Evolutionary conservation across 306 rosid species (phyloP).

Genomic region (Lathyrus tuberosus): DNA sequence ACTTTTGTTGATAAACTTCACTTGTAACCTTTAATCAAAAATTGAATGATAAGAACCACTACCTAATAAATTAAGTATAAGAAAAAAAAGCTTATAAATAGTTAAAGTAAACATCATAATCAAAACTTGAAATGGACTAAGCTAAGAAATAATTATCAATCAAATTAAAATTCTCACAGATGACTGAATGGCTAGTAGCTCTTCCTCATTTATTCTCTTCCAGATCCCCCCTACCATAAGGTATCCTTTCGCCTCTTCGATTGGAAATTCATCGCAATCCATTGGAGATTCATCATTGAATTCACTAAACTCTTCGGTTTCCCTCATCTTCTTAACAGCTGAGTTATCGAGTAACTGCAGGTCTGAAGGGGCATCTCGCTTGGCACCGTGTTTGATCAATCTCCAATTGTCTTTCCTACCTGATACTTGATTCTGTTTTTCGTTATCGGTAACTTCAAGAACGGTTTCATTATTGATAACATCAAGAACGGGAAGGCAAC

Average conservation of each 20-base stretch:
- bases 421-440: constrained; percentile 28
- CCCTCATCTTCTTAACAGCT: constrained; percentile 62
- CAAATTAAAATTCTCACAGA: constrained; percentile 63
- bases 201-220: constrained; percentile 67
- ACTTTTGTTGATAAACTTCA: too few species aligned
- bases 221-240: constrained; percentile 65
- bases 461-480: constrained; percentile 31
- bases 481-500: constrained; percentile 70
- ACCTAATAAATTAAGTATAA: background rate
- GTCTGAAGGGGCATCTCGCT: constrained; percentile 60
- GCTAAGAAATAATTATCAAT: constrained; percentile 7
- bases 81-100: background rate
- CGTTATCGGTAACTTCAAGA: constrained; percentile 44
- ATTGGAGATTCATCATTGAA: constrained; percentile 18
- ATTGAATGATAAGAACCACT: background rate
- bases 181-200: constrained; percentile 59
- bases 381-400: constrained; percentile 37
- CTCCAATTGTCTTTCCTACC: constrained; percentile 43
- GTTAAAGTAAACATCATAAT: background rate
- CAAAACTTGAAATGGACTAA: constrained; percentile 10
- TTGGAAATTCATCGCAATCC: constrained; percentile 34
- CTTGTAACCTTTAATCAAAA: too few species aligned
- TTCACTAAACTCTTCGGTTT: constrained; percentile 39
- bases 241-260: constrained; percentile 45
- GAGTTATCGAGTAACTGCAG: constrained; percentile 47